Evolutionary conservation across 768 basidiomycete genomes (phyloP).

Genomic region (Kwoniella europaea): DNA sequence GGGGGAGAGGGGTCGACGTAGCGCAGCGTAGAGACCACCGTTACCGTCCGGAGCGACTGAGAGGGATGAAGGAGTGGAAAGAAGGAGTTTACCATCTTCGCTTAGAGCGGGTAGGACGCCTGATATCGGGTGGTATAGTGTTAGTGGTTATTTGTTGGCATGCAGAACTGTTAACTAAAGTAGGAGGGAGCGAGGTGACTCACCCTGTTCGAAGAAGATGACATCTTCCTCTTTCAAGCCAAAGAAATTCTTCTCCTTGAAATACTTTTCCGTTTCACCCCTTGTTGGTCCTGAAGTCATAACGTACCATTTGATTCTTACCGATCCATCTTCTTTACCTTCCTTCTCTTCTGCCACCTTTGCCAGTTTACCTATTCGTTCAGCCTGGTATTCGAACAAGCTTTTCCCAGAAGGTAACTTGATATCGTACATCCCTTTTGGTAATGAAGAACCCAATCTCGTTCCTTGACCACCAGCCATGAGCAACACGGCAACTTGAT

Average conservation of each 20-base stretch:
- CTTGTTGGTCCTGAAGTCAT: conserved; percentile 99
- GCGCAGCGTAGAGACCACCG: conserved; percentile 94
- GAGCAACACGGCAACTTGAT: conserved; percentile 90
- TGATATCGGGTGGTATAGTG: neutral
- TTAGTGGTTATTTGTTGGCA: too few relatives aligned
- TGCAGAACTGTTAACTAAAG: neutral
- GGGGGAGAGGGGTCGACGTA: conserved; percentile 69
- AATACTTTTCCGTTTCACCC: conserved; percentile 81
- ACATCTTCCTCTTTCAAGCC: conserved; percentile 80
- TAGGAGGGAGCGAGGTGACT: conserved; percentile 24
- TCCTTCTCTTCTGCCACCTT: conserved; percentile 67
- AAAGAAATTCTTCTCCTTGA: conserved; percentile 75
- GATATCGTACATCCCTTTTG: conserved; percentile 98
- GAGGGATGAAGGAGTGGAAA: conserved; percentile 75
- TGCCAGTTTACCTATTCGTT: conserved; percentile 85
- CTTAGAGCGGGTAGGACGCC: conserved; percentile 94
- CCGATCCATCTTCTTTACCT: conserved; percentile 63
- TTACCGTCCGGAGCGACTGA: conserved; percentile 99
- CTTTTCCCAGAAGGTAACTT: conserved; percentile 89
- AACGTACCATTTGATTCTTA: conserved; percentile 92
- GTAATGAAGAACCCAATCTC: conserved; percentile 83
- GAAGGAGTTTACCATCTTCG: conserved; percentile 88
- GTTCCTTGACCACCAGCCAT: conserved; percentile 99
- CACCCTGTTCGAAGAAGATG: conserved; percentile 96
- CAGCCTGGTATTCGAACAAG: conserved; percentile 97